Conservation (phyloP, 108 stramenopile genomes). For the Epithemia pelagica region DNA sequence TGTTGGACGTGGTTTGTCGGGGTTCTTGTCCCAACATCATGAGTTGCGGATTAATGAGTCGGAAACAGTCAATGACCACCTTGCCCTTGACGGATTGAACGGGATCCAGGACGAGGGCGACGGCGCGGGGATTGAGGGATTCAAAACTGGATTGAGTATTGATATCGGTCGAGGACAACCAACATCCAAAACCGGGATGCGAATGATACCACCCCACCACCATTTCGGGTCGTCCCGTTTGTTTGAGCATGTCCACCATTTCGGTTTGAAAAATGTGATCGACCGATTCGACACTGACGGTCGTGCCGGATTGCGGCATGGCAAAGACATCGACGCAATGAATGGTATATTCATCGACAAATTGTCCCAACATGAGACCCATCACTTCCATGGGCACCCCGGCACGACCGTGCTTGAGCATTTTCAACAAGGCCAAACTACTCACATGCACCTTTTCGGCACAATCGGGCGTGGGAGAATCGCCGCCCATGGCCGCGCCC, state of each 20-base stretch:
- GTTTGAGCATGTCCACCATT: slow-evolving; percentile 99
- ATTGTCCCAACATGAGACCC: slow-evolving; percentile 99
- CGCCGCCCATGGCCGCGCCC: slow-evolving; percentile 52
- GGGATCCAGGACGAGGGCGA: slow-evolving; percentile 98
- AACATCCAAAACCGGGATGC: slow-evolving; percentile 99
- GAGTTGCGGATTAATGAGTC: slow-evolving; percentile 96
- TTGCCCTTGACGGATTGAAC: slow-evolving; percentile 99
- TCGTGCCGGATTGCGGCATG: slow-evolving; percentile 98
- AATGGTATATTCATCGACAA: slow-evolving; percentile 99
- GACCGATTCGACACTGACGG: slow-evolving; percentile 98
- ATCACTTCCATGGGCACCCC: slow-evolving; percentile 99
- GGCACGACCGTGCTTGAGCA: slow-evolving; percentile 99
- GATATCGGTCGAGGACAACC: slow-evolving; percentile 96
- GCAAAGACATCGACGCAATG: slow-evolving; percentile 99
- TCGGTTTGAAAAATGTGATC: slow-evolving; percentile 98
- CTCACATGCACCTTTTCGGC: slow-evolving; percentile 98
- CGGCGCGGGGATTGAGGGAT: slow-evolving; percentile 89
- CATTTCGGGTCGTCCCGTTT: slow-evolving; percentile 96
- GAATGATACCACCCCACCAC: slow-evolving; percentile 99
- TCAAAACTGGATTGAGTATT: slow-evolving; percentile 99
- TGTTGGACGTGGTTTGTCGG: slow-evolving; percentile 96
- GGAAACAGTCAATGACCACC: slow-evolving; percentile 99
- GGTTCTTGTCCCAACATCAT: slow-evolving; percentile 98
- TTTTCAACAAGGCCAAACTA: slow-evolving; percentile 96
- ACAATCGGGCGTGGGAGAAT: slow-evolving; percentile 87